Evolutionary conservation across 352 stramenopile species (phyloP).

Genomic region (Phytophthora idaei): DNA sequence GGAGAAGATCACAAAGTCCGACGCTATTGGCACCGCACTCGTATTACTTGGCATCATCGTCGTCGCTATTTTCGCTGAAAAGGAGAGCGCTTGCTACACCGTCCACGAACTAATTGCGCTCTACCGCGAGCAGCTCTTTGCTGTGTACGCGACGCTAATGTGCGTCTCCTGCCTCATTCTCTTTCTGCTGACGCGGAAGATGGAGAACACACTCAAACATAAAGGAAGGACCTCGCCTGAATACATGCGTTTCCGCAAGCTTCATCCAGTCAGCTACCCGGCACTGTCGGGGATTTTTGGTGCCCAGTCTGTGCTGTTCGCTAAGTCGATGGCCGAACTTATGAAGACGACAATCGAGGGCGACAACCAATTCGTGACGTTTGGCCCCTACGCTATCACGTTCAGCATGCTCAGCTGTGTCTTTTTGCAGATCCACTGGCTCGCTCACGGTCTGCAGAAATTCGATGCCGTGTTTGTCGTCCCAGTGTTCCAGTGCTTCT

Average conservation of each 20-base stretch:
- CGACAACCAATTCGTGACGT: conserved; percentile 71
- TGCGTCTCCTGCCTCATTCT: conserved; percentile 38
- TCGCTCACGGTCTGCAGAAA: conserved; percentile 77
- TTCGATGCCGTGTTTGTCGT: conserved; percentile 91
- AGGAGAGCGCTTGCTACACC: conserved; percentile 79
- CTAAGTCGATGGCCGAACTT: conserved; percentile 83
- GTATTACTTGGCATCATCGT: conserved; percentile 80
- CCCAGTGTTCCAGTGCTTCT: conserved; percentile 90
- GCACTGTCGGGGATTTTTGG: conserved; percentile 79
- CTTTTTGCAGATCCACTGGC: conserved; percentile 90
- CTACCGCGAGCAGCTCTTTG: conserved; percentile 67
- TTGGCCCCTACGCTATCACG: conserved; percentile 82
- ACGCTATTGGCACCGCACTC: conserved; percentile 69
- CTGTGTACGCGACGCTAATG: conserved; percentile 72
- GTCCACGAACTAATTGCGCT: conserved; percentile 71
- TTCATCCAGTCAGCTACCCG: conserved; percentile 76
- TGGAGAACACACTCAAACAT: conserved; percentile 48
- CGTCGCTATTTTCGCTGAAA: conserved; percentile 80
- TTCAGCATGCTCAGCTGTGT: conserved; percentile 82
- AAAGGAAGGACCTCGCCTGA: conserved; percentile 47
- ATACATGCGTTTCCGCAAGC: conserved; percentile 60
- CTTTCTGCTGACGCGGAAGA: conserved; percentile 47
- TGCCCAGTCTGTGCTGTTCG: conserved; percentile 82
- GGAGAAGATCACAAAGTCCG: conserved; percentile 68
- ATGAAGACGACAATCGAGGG: conserved; percentile 81